Conservation (phyloP, 331 rosid species). For the Phaseolus coccineus region DNA sequence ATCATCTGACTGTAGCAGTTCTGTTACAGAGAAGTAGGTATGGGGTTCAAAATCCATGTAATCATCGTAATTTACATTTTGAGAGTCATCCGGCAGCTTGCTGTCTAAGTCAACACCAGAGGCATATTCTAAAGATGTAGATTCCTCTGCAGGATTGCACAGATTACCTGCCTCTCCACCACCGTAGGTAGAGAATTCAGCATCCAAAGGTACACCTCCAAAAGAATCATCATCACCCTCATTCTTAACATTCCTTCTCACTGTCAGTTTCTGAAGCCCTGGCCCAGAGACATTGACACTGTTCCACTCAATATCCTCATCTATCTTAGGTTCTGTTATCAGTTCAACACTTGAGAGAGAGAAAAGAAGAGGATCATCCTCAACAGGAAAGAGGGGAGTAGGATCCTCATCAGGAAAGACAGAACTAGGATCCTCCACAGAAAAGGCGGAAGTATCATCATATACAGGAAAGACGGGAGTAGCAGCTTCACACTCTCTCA, state of each 20-base stretch:
- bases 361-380: slow-evolving; percentile 77
- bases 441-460: slow-evolving; percentile 60
- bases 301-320: slow-evolving; percentile 66
- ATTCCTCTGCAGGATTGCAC: slow-evolving; percentile 46
- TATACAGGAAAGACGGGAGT: slow-evolving; percentile 62
- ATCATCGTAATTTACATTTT: slow-evolving; percentile 59
- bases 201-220: slow-evolving; percentile 45
- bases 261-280: slow-evolving; percentile 78
- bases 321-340: slow-evolving; percentile 61
- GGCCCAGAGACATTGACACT: slow-evolving; percentile 49
- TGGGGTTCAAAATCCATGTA: slow-evolving; percentile 77
- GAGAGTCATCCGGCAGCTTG: slow-evolving; percentile 55
- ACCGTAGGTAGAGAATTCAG: slow-evolving; percentile 43
- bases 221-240: slow-evolving; percentile 72
- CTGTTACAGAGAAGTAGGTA: slow-evolving; percentile 78
- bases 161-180: slow-evolving; percentile 48
- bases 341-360: slow-evolving; percentile 72
- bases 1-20: slow-evolving; percentile 73
- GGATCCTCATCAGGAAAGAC: slow-evolving; percentile 68
- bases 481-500: slow-evolving; percentile 61
- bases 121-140: slow-evolving; percentile 56
- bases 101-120: slow-evolving; percentile 46
- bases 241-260: slow-evolving; percentile 74
- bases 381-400: slow-evolving; percentile 60
- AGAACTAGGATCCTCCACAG: slow-evolving; percentile 59